A percentile compares a stretch with the other conserved stretches of the same genome.
Conservation (phyloP, 2,329 filamentous ascomycete species). For the Hypomyces rosellus region DNA sequence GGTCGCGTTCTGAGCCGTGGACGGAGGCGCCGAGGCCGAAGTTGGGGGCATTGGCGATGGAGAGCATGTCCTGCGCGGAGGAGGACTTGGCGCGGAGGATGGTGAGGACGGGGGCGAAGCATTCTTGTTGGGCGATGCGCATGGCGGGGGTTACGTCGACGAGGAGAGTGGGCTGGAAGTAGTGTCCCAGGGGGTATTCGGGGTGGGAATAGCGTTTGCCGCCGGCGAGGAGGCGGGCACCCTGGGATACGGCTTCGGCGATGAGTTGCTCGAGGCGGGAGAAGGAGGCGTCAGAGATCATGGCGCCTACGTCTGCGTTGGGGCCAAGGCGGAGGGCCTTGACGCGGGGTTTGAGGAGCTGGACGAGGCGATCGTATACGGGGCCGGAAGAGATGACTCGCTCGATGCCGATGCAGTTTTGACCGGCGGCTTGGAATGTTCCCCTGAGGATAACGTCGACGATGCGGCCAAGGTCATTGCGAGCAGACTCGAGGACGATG, state of each 20-base stretch:
- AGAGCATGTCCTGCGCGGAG: slow-evolving; percentile 56
- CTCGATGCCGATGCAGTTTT: slow-evolving; percentile 98
- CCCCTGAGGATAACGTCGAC: slow-evolving; percentile 81
- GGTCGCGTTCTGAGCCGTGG: slow-evolving; percentile 62
- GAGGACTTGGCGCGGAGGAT: slow-evolving; percentile 68
- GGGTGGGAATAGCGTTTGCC: slow-evolving; percentile 69
- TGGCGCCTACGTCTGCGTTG: slow-evolving; percentile 76
- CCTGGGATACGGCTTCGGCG: slow-evolving; percentile 66
- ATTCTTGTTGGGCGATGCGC: slow-evolving; percentile 82
- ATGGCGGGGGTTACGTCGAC: slow-evolving; percentile 83
- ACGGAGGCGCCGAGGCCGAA: slow-evolving; percentile 88
- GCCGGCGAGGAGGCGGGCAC: slow-evolving; percentile 75
- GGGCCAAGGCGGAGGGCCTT: slow-evolving; percentile 69
- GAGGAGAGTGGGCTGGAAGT: slow-evolving; percentile 86
- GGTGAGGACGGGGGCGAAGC: slow-evolving; percentile 87
- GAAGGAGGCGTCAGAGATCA: slow-evolving; percentile 77
- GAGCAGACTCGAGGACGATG: slow-evolving; percentile 75
- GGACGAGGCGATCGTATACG: slow-evolving; percentile 69
- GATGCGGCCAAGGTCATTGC: slow-evolving; percentile 60
- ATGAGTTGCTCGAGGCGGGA: slow-evolving; percentile 70
- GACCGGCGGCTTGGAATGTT: slow-evolving; percentile 89
- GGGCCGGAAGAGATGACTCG: slow-evolving; percentile 74
- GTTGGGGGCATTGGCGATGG: slow-evolving; percentile 73
- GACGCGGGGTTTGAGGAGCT: slow-evolving; percentile 67
- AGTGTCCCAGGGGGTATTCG: slow-evolving; percentile 70